Evolutionary conservation across 768 basidiomycete genomes (phyloP), one percentile per base, ranked within the genome.

Genomic region (Hypholoma fasciculare): DNA sequence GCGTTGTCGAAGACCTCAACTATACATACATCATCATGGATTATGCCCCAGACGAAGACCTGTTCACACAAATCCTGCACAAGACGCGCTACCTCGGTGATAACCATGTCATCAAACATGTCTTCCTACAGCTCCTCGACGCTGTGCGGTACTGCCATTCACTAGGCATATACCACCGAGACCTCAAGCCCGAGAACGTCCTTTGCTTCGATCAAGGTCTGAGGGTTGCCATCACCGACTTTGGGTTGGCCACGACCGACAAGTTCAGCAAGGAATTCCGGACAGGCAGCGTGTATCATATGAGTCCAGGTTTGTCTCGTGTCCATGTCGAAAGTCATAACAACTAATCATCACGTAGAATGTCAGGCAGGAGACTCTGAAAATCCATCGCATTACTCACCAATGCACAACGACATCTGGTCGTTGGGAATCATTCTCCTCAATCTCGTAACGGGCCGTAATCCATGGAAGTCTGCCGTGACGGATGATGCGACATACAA

Each of bases 221-320:
- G 62, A 80, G 84, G 51, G 83, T 97, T 52, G 88, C 92, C 52
- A 83, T 98, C 61, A 96, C 95, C 38, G 96, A 98, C 75, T 98
- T 98, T 72, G 96, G 96, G 20, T 83, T 98, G 7, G 90, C 96
- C 2, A 97, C 96, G 4, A 90, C 89, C 19, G 94, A 96, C 62
- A 84, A 83, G 68, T 78, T 84, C 55, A 94, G 92, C 66, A 83
- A 83, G 54, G 96, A 98, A 72, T 94, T 95, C 73, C 86, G 92
- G 52, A 97, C 95, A 37, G 96, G 96, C n/a, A 95, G 92, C 65
- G 86, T 95, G n/a, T 97, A 94, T 73, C 96, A 97, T 74, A 96
- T 98, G 90, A 95, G 93, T 67, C 96, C 96, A 73, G 94, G 91
- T 87, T 72, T 50, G 82, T 71, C 43, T 47, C 27, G 6, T 54